Percentiles rank a stretch among this genome's conserved stretches.
Conservation (phyloP, 441 rosid species). For the Brassica balearica region DNA sequence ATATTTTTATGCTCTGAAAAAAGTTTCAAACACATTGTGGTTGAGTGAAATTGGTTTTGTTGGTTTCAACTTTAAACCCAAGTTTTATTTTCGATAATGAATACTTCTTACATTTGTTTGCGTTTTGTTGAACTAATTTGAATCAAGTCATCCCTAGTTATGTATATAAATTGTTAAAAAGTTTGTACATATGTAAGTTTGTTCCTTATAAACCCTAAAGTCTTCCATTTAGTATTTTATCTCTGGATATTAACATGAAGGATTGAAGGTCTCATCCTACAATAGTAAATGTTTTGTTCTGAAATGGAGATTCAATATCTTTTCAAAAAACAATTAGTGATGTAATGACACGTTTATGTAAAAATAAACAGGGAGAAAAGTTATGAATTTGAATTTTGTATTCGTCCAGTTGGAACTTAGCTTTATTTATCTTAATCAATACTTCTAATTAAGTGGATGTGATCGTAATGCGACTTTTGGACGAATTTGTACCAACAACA, state of each 20-base stretch:
- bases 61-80: neutral
- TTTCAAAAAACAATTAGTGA: neutral
- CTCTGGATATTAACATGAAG: neutral
- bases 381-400: constrained; percentile 37
- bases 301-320: neutral
- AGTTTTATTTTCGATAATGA: neutral
- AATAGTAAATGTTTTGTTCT: neutral
- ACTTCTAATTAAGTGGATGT: constrained; percentile 28
- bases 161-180: constrained; percentile 5
- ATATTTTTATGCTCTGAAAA: neutral
- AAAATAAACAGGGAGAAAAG: constrained; percentile 13
- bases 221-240: neutral
- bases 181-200: constrained; percentile 1
- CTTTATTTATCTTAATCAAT: constrained; percentile 25
- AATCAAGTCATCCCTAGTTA: neutral
- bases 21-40: neutral
- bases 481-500: constrained; percentile 28
- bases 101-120: neutral
- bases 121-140: constrained; percentile 6
- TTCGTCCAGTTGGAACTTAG: constrained; percentile 28
- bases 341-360: constrained; percentile 28
- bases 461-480: constrained; percentile 39
- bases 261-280: constrained; percentile 15
- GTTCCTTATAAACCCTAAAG: neutral
- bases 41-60: constrained; percentile 2